Evolutionary conservation across 2,329 filamentous ascomycete species (phyloP).

Genomic region (Chaetomium sp.): DNA sequence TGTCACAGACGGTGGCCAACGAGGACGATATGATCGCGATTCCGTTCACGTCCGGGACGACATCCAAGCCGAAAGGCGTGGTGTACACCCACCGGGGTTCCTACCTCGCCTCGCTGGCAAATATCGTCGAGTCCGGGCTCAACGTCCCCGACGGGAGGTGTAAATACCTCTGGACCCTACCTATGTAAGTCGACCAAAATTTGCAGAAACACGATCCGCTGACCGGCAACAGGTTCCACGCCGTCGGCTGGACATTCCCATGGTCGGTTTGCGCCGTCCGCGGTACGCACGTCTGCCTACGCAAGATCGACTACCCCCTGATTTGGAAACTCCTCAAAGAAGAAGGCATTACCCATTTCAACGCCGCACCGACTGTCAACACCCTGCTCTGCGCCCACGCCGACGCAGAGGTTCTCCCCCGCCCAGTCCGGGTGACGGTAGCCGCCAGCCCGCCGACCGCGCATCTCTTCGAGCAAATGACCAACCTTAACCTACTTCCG

Average conservation of each 20-base stretch:
- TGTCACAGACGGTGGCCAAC: conserved; percentile 63
- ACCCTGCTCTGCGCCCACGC: conserved; percentile 82
- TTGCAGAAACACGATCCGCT: background rate
- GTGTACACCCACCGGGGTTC: conserved; percentile 86
- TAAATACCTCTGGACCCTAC: conserved; percentile 88
- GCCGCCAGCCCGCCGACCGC: conserved; percentile 88
- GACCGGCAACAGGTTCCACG: conserved; percentile 57
- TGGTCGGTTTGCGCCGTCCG: conserved; percentile 92
- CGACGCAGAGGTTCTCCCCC: conserved; percentile 69
- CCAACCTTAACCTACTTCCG: conserved; percentile 75
- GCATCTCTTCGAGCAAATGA: conserved; percentile 91
- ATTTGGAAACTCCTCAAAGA: conserved; percentile 89
- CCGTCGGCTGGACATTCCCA: conserved; percentile 81
- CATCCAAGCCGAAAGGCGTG: conserved; percentile 87
- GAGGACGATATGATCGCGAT: conserved; percentile 85
- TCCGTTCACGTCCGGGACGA: conserved; percentile 93
- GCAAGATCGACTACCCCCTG: conserved; percentile 91
- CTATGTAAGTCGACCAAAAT: conserved; percentile 67
- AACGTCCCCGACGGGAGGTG: conserved; percentile 71
- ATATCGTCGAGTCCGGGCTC: conserved; percentile 85
- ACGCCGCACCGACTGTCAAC: conserved; percentile 94
- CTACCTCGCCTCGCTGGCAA: conserved; percentile 82
- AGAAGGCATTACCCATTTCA: conserved; percentile 90
- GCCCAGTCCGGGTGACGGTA: conserved; percentile 82
- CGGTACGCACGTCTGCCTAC: conserved; percentile 91